phyloP scores from a whole-genome alignment of 176 grass and related monocot species.

The Avena atlantica region DNA sequence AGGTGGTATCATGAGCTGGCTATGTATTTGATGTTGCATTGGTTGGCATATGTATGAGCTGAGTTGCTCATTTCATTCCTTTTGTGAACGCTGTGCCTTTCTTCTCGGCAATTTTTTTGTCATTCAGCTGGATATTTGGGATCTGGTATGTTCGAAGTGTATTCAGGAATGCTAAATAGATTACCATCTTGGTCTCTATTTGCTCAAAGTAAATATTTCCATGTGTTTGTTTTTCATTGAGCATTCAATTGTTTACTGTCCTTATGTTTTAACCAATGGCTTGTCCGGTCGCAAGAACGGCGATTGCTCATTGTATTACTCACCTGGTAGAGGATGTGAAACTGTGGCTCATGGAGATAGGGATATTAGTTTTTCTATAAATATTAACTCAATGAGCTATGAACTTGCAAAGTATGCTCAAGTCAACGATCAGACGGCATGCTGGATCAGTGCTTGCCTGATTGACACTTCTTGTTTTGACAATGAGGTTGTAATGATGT shows the following conservation, averaged over 20 bases:
- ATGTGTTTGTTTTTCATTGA: neutral
- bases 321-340: neutral
- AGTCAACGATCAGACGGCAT: neutral
- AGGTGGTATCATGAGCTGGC: constrained; percentile 59
- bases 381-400: neutral
- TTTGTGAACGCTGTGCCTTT: constrained; percentile 40
- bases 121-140: constrained; percentile 48
- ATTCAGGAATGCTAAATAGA: constrained; percentile 53
- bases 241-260: neutral
- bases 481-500: neutral
- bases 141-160: constrained; percentile 54
- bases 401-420: neutral
- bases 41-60: constrained; percentile 48
- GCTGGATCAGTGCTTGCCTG: neutral
- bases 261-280: neutral
- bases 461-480: neutral
- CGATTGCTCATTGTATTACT: neutral
- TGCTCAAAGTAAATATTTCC: constrained; percentile 56
- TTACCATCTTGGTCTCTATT: constrained; percentile 52
- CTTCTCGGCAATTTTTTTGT: constrained; percentile 48
- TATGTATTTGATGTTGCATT: constrained; percentile 36
- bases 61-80: constrained; percentile 41
- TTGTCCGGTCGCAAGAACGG: neutral
- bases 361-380: too few species aligned
- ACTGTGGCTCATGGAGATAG: neutral